Percentiles rank a stretch among this genome's conserved stretches.
Conservation (phyloP, 2,329 filamentous ascomycete species). For the Lachnellula cervina region DNA sequence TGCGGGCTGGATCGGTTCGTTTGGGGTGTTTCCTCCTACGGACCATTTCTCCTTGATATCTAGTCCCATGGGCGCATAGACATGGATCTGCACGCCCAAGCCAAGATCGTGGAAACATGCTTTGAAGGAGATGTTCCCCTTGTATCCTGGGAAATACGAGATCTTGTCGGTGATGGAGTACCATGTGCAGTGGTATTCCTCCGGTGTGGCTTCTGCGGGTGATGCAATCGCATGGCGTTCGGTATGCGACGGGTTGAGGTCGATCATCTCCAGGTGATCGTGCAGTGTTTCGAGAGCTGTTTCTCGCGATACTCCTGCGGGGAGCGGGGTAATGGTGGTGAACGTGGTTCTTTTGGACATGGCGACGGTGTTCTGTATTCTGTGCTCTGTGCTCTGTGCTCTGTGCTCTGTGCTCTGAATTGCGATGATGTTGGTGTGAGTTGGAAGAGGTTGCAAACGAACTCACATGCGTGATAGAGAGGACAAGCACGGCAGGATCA, state of each 20-base stretch:
- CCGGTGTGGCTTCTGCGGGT: conserved; percentile 60
- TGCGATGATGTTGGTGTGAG: not conserved
- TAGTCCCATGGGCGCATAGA: conserved; percentile 74
- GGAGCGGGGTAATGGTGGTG: conserved; percentile 74
- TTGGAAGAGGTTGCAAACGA: not conserved
- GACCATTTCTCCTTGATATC: conserved; percentile 75
- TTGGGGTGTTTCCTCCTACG: conserved; percentile 64
- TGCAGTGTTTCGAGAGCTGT: conserved; percentile 72
- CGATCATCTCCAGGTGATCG: conserved; percentile 71
- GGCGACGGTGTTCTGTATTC: conserved; percentile 20
- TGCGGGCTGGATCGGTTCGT: conserved; percentile 58
- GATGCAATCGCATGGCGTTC: conserved; percentile 62
- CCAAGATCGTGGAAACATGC: conserved; percentile 72
- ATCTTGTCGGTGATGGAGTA: conserved; percentile 75
- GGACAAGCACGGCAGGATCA: not conserved
- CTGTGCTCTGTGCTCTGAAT: not conserved
- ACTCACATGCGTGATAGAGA: not conserved
- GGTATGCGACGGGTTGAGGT: conserved; percentile 76
- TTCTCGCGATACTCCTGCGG: conserved; percentile 59
- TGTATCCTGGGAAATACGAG: conserved; percentile 61
- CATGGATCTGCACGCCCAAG: conserved; percentile 71
- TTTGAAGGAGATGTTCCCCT: conserved; percentile 70
- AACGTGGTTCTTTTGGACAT: conserved; percentile 66
- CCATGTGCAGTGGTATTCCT: conserved; percentile 70
- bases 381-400: not conserved